Evolutionary conservation across 352 stramenopile genomes (phyloP).

Genomic region (Phytophthora sp.): DNA sequence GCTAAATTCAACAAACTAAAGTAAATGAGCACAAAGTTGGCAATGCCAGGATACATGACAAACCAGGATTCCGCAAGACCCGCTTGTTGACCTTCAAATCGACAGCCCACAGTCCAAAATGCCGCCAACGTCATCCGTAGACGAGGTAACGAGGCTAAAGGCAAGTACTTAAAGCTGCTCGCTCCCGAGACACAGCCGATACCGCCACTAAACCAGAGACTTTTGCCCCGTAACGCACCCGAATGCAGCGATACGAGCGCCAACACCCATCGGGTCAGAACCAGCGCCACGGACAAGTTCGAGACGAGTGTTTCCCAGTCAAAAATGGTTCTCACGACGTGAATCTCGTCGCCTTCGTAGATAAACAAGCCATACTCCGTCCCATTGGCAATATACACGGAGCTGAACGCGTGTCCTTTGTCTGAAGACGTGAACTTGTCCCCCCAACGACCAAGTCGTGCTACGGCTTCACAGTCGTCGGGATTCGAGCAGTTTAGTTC

Average conservation of each 20-base stretch:
- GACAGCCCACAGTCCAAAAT: conserved; percentile 42
- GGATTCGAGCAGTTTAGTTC: conserved; percentile 25
- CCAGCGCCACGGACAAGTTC: conserved; percentile 32
- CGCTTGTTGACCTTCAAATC: conserved; percentile 47
- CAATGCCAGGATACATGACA: conserved; percentile 32
- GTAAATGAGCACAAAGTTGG: conserved; percentile 32
- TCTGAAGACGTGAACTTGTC: conserved; percentile 22
- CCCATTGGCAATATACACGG: conserved; percentile 29
- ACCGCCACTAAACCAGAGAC: conserved; percentile 8
- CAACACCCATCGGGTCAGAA: conserved; percentile 45
- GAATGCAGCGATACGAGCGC: conserved; percentile 28
- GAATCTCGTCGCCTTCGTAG: background rate
- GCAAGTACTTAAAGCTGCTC: conserved; percentile 33
- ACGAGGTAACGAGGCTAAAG: conserved; percentile 36
- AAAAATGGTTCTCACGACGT: too few species aligned
- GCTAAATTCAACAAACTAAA: conserved; percentile 31
- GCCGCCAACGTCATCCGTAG: conserved; percentile 39
- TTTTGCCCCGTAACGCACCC: background rate
- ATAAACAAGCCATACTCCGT: too few species aligned
- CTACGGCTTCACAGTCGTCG: conserved; percentile 14
- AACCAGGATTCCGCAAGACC: conserved; percentile 37
- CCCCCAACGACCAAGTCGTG: conserved; percentile 12
- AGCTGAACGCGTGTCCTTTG: too few species aligned
- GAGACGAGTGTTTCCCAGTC: conserved; percentile 40
- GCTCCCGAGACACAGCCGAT: conserved; percentile 35